A percentile compares a stretch with the other conserved stretches of the same genome.
phyloP scores from a whole-genome alignment of 2,329 filamentous ascomycete genomes.

The Furcasterigmium furcatum region DNA sequence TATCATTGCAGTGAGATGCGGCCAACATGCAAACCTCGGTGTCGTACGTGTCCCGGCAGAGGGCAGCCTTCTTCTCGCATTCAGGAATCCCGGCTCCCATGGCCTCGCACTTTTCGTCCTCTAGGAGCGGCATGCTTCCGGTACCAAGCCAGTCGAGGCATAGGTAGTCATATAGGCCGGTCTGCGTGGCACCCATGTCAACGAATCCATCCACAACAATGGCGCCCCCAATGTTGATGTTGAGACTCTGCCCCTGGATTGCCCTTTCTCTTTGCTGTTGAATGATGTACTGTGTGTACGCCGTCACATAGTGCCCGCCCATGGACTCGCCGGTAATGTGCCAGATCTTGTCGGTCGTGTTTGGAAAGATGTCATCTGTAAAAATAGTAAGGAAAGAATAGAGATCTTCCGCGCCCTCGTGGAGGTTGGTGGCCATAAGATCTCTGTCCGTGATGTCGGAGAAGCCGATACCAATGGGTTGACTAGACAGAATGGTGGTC shows the following conservation, averaged over 20 bases:
- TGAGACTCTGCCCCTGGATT: conserved; percentile 10
- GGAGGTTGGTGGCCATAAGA: conserved; percentile 9
- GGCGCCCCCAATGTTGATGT: conserved; percentile 10
- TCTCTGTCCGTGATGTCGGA: conserved; percentile 8
- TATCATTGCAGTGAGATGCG: background rate
- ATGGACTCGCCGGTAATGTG: conserved; percentile 16
- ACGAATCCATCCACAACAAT: conserved; percentile 13
- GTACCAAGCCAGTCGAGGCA: conserved; percentile 6
- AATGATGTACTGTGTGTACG: background rate
- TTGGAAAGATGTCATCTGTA: conserved; percentile 12
- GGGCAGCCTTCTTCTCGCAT: background rate
- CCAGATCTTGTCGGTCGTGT: conserved; percentile 9
- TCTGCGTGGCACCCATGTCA: conserved; percentile 1
- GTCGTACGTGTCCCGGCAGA: background rate
- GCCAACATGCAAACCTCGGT: background rate
- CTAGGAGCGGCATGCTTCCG: background rate
- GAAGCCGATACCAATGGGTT: conserved; percentile 15
- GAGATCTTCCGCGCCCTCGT: conserved; percentile 12
- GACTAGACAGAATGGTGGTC: conserved; percentile 2
- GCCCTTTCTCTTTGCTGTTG: background rate
- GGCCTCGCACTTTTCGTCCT: conserved; percentile 5
- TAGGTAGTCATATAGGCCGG: conserved; percentile 14
- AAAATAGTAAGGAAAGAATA: conserved; percentile 14
- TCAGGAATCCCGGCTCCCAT: conserved; percentile 1
- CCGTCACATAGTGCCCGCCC: conserved; percentile 13